Evolutionary conservation across 331 rosid genomes (phyloP).

Genomic region (Pyracantha coccinea): DNA sequence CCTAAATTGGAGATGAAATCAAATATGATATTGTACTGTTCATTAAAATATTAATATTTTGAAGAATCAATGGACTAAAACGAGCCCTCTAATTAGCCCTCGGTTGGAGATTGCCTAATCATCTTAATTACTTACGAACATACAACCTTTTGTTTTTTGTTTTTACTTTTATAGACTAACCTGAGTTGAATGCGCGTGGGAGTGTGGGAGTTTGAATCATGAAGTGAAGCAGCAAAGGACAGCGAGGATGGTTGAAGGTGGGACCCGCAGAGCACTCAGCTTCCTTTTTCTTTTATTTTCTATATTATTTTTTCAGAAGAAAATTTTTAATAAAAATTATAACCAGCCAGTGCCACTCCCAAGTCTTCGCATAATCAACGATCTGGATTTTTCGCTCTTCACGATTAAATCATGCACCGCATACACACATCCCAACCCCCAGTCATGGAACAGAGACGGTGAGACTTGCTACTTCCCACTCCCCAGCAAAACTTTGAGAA

Average conservation of each 20-base stretch:
- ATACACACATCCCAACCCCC: background rate
- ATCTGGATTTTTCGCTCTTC: background rate
- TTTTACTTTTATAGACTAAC: background rate
- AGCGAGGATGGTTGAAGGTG: background rate
- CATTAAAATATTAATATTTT: too few species aligned
- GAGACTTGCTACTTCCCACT: too few species aligned
- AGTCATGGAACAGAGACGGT: background rate
- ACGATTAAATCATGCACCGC: background rate
- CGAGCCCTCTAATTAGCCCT: too few species aligned
- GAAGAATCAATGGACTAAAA: too few species aligned
- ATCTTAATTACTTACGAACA: too few species aligned
- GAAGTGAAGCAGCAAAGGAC: background rate
- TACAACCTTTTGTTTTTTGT: too few species aligned
- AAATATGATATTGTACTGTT: too few species aligned
- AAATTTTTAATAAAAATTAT: background rate
- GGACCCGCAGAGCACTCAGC: slow-evolving; percentile 1
- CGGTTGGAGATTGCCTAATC: too few species aligned
- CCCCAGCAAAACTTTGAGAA: background rate
- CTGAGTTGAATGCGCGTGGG: background rate
- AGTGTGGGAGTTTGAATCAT: background rate
- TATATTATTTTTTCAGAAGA: background rate
- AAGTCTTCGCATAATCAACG: background rate
- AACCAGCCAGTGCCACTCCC: background rate
- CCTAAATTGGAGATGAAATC: too few species aligned
- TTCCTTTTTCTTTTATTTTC: background rate